Conservation (phyloP, 768 basidiomycete species). For the Russula griseocarnosa region DNA sequence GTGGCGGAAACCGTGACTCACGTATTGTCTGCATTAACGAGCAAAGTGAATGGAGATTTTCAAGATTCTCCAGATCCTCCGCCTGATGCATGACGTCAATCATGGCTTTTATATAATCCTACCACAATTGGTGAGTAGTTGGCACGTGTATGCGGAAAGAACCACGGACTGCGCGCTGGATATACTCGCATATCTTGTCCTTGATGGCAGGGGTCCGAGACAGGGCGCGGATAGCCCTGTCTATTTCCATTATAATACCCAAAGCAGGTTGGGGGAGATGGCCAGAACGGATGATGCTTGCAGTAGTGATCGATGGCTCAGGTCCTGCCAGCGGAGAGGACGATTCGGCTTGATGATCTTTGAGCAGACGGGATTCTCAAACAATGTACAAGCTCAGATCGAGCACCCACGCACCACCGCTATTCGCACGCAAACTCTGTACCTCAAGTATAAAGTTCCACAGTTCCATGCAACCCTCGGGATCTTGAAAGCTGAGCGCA, state of each 20-base stretch:
- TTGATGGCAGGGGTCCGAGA: slow-evolving; percentile 68
- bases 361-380: slow-evolving; percentile 30
- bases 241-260: slow-evolving; percentile 75
- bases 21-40: slow-evolving; percentile 92
- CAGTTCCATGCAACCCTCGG: slow-evolving; percentile 91
- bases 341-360: slow-evolving; percentile 46
- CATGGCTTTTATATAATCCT: slow-evolving; percentile 87
- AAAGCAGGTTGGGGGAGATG: slow-evolving; percentile 73
- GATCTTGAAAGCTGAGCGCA: slow-evolving; percentile 94
- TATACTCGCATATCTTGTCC: slow-evolving; percentile 86
- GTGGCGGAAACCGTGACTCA: slow-evolving; percentile 40
- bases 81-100: slow-evolving; percentile 82
- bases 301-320: slow-evolving; percentile 56
- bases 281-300: slow-evolving; percentile 63
- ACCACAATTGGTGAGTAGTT: slow-evolving; percentile 17
- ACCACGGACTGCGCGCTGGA: slow-evolving; percentile 69
- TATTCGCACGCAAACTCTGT: slow-evolving; percentile 69
- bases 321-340: slow-evolving; percentile 61
- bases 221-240: slow-evolving; percentile 69
- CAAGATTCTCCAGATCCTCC: slow-evolving; percentile 88
- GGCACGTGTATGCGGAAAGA: slow-evolving; percentile 6
- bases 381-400: slow-evolving; percentile 6
- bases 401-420: slow-evolving; percentile 47
- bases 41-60: slow-evolving; percentile 87
- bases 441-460: slow-evolving; percentile 97